Conservation (phyloP, 31 red algal genomes). For the Asparagopsis taxiformis region DNA sequence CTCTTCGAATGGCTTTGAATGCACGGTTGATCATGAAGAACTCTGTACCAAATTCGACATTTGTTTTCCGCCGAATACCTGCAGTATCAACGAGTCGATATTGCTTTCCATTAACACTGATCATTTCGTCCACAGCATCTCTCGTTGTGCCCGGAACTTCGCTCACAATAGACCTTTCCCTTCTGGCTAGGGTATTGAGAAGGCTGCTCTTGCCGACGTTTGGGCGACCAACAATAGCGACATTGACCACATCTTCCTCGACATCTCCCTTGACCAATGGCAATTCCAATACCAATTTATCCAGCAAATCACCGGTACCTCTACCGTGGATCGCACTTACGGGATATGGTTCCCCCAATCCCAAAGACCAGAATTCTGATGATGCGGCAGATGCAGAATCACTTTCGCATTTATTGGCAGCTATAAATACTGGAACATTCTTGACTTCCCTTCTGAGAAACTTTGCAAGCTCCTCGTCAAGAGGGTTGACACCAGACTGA, state of each 20-base stretch:
- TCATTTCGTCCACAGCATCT: slow-evolving; percentile 89
- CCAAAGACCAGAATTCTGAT: slow-evolving; percentile 89
- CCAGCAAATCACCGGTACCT: slow-evolving; percentile 89
- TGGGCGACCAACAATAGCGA: slow-evolving; percentile 94
- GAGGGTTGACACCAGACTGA: slow-evolving; percentile 72
- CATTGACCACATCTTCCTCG: slow-evolving; percentile 66
- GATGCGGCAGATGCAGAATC: slow-evolving; percentile 57
- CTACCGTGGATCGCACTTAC: slow-evolving; percentile 87
- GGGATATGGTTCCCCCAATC: slow-evolving; percentile 80
- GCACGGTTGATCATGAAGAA: slow-evolving; percentile 99
- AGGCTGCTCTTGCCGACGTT: slow-evolving; percentile 97
- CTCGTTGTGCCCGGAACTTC: slow-evolving; percentile 95
- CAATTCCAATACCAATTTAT: slow-evolving; percentile 57
- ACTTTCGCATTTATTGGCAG: slow-evolving; percentile 98
- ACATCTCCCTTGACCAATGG: slow-evolving; percentile 38
- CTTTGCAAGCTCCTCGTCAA: slow-evolving; percentile 84
- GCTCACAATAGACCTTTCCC: slow-evolving; percentile 87
- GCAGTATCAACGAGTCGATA: slow-evolving; percentile 98
- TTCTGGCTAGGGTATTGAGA: slow-evolving; percentile 67
- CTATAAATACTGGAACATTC: slow-evolving; percentile 59
- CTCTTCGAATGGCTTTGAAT: slow-evolving; percentile 91
- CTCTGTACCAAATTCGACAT: slow-evolving; percentile 82
- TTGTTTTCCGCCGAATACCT: slow-evolving; percentile 94
- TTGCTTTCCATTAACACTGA: slow-evolving; percentile 41
- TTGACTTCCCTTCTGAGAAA: slow-evolving; percentile 66